These are phyloP conservation scores for Fusarium sp. DNA, from an alignment of 2,329 filamentous ascomycete species.

Conservation along the genomic window DNA sequence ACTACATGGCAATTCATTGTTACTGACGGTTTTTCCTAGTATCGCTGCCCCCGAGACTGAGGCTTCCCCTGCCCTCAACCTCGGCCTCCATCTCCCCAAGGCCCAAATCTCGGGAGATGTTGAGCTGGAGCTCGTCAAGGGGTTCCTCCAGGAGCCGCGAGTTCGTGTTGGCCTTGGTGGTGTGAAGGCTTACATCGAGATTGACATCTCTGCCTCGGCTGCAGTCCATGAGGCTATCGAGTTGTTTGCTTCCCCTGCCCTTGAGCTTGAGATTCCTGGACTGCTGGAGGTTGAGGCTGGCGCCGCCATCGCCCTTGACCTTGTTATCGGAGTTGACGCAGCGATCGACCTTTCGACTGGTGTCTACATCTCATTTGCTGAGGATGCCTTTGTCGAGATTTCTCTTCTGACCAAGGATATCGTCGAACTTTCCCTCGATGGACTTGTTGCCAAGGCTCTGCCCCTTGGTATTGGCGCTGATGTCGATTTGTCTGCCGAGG, in stretches of 20 bases:
- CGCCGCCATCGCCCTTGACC: constrained; percentile 62
- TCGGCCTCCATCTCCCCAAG: constrained; percentile 41
- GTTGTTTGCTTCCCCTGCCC: constrained; percentile 57
- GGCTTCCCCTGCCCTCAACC: constrained; percentile 29
- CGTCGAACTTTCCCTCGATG: constrained; percentile 56
- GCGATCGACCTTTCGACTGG: constrained; percentile 62
- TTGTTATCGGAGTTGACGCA: constrained; percentile 62
- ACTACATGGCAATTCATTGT: neutral
- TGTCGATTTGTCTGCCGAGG: constrained; percentile 54
- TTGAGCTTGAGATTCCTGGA: constrained; percentile 55
- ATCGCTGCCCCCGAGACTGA: constrained; percentile 34
- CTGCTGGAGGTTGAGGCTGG: constrained; percentile 54
- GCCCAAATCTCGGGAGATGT: constrained; percentile 62
- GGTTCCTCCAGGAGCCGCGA: constrained; percentile 54
- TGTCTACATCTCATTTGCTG: constrained; percentile 61
- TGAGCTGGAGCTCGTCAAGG: constrained; percentile 56
- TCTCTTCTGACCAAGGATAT: constrained; percentile 55
- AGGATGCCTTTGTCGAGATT: constrained; percentile 56
- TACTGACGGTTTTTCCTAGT: neutral
- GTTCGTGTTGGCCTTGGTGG: constrained; percentile 60
- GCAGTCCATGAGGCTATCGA: constrained; percentile 64
- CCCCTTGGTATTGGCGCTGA: constrained; percentile 41
- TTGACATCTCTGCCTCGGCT: constrained; percentile 58
- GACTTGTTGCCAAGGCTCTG: constrained; percentile 43
- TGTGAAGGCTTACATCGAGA: constrained; percentile 64